These are phyloP conservation scores for Ganoderma boninense DNA, from an alignment of 1,284 basidiomycete genomes.

Conservation along the genomic window DNA sequence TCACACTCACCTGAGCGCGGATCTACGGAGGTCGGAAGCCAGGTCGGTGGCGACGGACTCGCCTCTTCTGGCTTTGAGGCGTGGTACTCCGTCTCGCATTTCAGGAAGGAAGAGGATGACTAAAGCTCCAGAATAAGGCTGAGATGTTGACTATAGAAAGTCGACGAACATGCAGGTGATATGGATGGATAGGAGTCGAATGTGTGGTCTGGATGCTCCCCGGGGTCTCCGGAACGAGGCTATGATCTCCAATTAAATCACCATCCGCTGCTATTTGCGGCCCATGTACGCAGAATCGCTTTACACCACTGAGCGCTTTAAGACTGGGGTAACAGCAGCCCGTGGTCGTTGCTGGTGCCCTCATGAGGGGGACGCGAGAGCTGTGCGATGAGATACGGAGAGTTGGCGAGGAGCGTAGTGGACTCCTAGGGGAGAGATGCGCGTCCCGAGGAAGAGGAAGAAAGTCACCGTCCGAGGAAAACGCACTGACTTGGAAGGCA, in stretches of 20 bases:
- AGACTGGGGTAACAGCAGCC: slow-evolving; percentile 15
- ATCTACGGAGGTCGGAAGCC: no score
- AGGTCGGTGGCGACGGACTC: not conserved
- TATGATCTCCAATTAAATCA: not conserved
- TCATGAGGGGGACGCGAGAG: slow-evolving; percentile 50
- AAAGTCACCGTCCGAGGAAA: no score
- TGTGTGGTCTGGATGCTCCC: not conserved
- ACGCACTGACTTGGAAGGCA: no score
- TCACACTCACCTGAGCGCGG: no score
- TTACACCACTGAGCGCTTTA: not conserved
- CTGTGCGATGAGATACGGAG: slow-evolving; percentile 47
- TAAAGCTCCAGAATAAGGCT: not conserved
- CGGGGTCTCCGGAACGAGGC: not conserved
- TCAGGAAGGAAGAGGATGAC: not conserved
- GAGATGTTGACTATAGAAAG: slow-evolving; percentile 4
- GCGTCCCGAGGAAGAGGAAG: slow-evolving; percentile 10
- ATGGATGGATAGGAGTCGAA: not conserved
- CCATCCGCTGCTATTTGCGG: no score
- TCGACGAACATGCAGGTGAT: not conserved
- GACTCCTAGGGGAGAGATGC: slow-evolving; percentile 45
- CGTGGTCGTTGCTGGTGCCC: slow-evolving; percentile 38
- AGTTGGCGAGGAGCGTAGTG: slow-evolving; percentile 54
- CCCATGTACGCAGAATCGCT: not conserved
- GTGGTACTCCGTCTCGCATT: no score
- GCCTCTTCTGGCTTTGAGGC: not conserved